Evolutionary conservation across 2,329 filamentous ascomycete species (phyloP).

Genomic region (Talaromyces pinophilus): DNA sequence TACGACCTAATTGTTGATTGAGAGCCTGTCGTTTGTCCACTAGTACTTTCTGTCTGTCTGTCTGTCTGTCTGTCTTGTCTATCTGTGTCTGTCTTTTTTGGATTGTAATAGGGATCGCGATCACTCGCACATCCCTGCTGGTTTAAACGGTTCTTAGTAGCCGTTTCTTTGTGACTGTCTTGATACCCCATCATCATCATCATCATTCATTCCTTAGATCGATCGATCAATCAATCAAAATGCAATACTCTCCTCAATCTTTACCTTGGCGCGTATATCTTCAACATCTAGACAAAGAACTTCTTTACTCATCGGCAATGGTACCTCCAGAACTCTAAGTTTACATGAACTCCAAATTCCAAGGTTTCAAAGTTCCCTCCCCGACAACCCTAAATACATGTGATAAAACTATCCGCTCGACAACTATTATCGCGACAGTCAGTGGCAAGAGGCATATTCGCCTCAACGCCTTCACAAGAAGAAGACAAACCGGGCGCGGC

Average conservation of each 20-base stretch:
- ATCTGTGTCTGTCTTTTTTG: neutral
- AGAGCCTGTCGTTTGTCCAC: neutral
- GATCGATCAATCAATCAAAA: slow-evolving; percentile 1
- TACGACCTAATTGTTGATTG: slow-evolving; percentile 7
- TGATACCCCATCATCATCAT: slow-evolving; percentile 13
- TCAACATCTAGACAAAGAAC: neutral
- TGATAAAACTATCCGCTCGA: neutral
- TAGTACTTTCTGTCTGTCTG: neutral
- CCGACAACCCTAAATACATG: neutral
- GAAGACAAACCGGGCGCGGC: neutral
- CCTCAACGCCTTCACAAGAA: slow-evolving; percentile 1
- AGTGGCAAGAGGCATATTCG: neutral
- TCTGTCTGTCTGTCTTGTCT: neutral
- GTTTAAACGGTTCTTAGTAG: neutral
- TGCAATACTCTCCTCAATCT: neutral
- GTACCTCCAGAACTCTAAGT: neutral
- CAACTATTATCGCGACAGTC: neutral
- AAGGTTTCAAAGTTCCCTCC: neutral
- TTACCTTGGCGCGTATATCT: neutral
- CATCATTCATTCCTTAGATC: slow-evolving; percentile 6
- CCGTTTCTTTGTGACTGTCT: slow-evolving; percentile 3
- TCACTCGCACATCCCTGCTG: neutral
- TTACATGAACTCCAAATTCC: neutral
- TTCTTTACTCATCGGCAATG: neutral
- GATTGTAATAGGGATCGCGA: slow-evolving; percentile 4